phyloP scores from a whole-genome alignment of 371 early-diverging fungal genomes.

The Saksenaea oblongispora region DNA sequence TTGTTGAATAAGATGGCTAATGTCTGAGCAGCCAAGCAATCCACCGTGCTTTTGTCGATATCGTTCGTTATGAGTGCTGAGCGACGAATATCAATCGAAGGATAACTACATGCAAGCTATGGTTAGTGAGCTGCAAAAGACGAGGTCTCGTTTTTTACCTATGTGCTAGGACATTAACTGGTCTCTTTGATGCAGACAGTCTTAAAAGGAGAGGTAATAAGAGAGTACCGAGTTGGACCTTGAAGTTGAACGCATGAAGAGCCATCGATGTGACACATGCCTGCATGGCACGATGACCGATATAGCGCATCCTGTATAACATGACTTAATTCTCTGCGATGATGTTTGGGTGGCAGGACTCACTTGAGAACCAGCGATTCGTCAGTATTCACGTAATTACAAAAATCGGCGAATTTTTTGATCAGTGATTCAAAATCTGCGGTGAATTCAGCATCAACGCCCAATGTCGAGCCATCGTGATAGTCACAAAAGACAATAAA shows the following conservation, averaged over 20 bases:
- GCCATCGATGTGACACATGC: constrained; percentile 52
- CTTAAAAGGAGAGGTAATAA: constrained; percentile 51
- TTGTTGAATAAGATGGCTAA: constrained; percentile 46
- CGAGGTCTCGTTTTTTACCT: not conserved
- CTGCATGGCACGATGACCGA: constrained; percentile 52
- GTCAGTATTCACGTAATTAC: constrained; percentile 45
- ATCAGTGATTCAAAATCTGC: constrained; percentile 50
- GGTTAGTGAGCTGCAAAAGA: constrained; percentile 1
- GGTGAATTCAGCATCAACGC: constrained; percentile 70
- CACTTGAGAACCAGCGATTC: constrained; percentile 33
- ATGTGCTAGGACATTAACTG: constrained; percentile 5
- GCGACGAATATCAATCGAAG: constrained; percentile 20
- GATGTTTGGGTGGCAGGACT: not conserved
- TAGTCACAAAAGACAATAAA: constrained; percentile 65
- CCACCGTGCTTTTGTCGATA: constrained; percentile 26
- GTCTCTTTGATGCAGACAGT: constrained; percentile 19
- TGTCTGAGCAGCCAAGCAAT: constrained; percentile 44
- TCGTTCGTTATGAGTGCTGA: constrained; percentile 11
- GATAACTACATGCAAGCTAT: constrained; percentile 8
- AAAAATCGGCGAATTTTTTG: constrained; percentile 52
- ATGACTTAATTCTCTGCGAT: not conserved
- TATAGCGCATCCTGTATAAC: constrained; percentile 47
- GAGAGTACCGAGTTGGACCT: constrained; percentile 48
- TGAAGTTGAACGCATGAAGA: constrained; percentile 47
- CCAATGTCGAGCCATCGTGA: constrained; percentile 68